These are phyloP conservation scores for Crithidia bombi DNA, from an alignment of 208 protist genomes.

Conservation along the genomic window DNA sequence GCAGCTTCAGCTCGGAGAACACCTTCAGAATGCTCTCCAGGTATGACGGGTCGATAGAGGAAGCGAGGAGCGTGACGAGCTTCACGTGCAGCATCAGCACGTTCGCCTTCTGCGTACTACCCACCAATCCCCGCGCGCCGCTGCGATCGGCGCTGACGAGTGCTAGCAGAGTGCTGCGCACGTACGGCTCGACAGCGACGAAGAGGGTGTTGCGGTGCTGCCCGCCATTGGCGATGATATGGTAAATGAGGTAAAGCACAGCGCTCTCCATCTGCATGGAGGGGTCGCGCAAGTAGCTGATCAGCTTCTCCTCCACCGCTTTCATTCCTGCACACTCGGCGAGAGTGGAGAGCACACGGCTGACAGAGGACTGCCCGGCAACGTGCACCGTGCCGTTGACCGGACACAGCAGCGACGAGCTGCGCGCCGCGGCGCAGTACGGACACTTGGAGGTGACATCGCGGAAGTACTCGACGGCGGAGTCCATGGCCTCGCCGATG, in stretches of 20 bases:
- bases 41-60: conserved; percentile 81
- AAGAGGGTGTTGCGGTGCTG: conserved; percentile 86
- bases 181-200: conserved; percentile 83
- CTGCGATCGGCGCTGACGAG: conserved; percentile 73
- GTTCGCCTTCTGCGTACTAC: conserved; percentile 86
- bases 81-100: conserved; percentile 91
- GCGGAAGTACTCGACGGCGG: conserved; percentile 76
- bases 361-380: conserved; percentile 65
- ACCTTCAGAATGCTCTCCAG: conserved; percentile 83
- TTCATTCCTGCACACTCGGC: conserved; percentile 84
- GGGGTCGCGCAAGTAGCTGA: conserved; percentile 77
- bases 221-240: conserved; percentile 86
- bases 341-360: conserved; percentile 78
- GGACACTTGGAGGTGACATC: conserved; percentile 77
- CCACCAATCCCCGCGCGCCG: conserved; percentile 48
- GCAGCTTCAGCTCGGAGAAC: conserved; percentile 74
- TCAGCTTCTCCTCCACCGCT: conserved; percentile 72
- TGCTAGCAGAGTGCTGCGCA: conserved; percentile 82
- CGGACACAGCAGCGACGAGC: conserved; percentile 67
- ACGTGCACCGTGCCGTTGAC: conserved; percentile 86
- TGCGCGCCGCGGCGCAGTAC: conserved; percentile 71
- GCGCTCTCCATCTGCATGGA: conserved; percentile 77
- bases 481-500: conserved; percentile 83
- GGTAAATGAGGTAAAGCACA: conserved; percentile 85
- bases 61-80: conserved; percentile 75